phyloP scores from a whole-genome alignment of 306 rosid species.

The Lathyrus tuberosus region DNA sequence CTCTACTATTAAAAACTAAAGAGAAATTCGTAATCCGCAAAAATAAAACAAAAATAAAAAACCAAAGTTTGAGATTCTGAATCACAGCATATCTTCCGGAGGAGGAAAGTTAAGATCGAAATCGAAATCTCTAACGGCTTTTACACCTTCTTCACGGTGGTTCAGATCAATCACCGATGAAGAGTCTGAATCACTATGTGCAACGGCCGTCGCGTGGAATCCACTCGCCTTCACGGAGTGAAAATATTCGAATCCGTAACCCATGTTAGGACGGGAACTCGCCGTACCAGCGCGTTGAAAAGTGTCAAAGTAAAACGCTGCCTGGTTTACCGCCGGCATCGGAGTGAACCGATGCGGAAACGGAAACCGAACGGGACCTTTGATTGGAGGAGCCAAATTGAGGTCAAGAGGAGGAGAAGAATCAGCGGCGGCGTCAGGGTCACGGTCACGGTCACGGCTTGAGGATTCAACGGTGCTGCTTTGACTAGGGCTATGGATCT shows the following conservation, averaged over 20 bases:
- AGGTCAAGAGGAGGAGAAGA: slow-evolving; percentile 79
- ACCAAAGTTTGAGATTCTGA: not conserved
- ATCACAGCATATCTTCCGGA: slow-evolving; percentile 45
- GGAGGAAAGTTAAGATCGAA: slow-evolving; percentile 68
- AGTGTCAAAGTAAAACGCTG: slow-evolving; percentile 48
- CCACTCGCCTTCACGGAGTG: slow-evolving; percentile 26
- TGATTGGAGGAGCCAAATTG: slow-evolving; percentile 45
- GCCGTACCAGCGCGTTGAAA: slow-evolving; percentile 48
- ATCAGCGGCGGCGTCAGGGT: slow-evolving; percentile 55
- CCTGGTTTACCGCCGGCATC: slow-evolving; percentile 43
- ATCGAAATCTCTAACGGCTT: slow-evolving; percentile 36
- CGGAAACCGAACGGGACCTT: slow-evolving; percentile 55
- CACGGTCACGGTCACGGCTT: slow-evolving; percentile 54
- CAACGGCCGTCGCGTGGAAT: slow-evolving; percentile 35
- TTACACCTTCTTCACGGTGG: slow-evolving; percentile 29
- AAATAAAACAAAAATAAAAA: not conserved
- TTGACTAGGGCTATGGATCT: slow-evolving; percentile 78
- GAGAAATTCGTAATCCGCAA: slow-evolving; percentile 36
- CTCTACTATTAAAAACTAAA: slow-evolving; percentile 37
- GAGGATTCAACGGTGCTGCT: slow-evolving; percentile 96
- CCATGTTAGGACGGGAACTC: not conserved
- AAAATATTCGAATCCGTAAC: slow-evolving; percentile 39
- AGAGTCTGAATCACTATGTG: slow-evolving; percentile 67
- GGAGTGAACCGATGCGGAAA: slow-evolving; percentile 51
- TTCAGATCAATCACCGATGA: slow-evolving; percentile 69